Conservation (phyloP, 2,329 filamentous ascomycete species). For the Huntiella abstrusa region DNA sequence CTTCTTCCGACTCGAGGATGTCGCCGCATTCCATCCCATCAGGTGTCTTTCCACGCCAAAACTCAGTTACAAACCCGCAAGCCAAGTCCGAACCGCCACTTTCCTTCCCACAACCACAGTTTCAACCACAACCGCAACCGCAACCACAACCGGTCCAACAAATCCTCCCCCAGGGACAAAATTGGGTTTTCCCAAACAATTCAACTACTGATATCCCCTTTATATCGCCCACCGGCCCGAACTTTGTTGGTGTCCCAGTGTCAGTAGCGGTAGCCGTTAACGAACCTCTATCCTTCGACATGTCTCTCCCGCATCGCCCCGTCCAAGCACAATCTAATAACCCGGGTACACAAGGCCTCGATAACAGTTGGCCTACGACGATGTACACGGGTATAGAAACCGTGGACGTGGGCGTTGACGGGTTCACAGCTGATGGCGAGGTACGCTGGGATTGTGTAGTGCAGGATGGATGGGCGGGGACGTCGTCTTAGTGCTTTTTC, state of each 20-base stretch:
- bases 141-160: conserved; percentile 3
- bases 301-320: conserved; percentile 5
- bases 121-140: not conserved
- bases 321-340: not conserved
- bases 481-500: not conserved
- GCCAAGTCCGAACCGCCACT: not conserved
- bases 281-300: conserved; percentile 2
- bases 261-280: not conserved
- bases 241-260: not conserved
- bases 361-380: too few species aligned
- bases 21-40: conserved; percentile 4
- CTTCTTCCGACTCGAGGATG: conserved; percentile 9
- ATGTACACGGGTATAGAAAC: too few species aligned
- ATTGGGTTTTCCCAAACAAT: not conserved
- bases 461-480: too few species aligned
- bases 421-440: too few species aligned
- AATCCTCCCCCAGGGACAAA: conserved; percentile 2
- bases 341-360: not conserved
- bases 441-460: too few species aligned
- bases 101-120: not conserved
- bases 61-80: not conserved
- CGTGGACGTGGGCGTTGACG: too few species aligned
- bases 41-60: not conserved
- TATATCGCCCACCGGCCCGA: not conserved
- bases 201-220: not conserved